A percentile compares a stretch with the other conserved stretches of the same genome.
These are phyloP conservation scores for Cladosporium colombiae DNA, from an alignment of 2,329 filamentous ascomycete species.

Conservation along the genomic window DNA sequence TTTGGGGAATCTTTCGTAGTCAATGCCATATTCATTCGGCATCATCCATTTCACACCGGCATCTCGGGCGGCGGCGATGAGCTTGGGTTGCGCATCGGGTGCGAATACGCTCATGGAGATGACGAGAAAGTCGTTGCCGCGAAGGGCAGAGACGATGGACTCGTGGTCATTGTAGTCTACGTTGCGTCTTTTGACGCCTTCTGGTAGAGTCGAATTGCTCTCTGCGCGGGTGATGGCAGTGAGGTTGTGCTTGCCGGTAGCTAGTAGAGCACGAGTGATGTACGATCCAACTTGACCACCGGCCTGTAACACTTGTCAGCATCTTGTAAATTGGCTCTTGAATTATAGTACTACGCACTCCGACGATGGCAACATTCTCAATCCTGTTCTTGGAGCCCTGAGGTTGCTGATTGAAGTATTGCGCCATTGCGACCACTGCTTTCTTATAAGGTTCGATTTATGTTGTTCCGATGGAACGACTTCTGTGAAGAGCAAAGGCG, in stretches of 20 bases:
- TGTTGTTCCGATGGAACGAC: not conserved
- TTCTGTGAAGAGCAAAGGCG: too few relatives aligned
- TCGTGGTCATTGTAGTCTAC: conserved; percentile 32
- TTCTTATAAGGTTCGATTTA: not conserved
- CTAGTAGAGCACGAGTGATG: conserved; percentile 36
- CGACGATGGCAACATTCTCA: conserved; percentile 19
- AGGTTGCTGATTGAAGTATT: conserved; percentile 17
- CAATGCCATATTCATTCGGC: conserved; percentile 36
- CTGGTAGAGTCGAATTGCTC: conserved; percentile 41
- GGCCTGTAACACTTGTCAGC: not conserved
- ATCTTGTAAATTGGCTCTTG: not conserved
- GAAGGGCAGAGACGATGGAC: conserved; percentile 30
- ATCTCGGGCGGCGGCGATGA: conserved; percentile 33
- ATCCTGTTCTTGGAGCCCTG: conserved; percentile 13
- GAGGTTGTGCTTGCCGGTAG: conserved; percentile 36
- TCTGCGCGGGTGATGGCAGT: conserved; percentile 44
- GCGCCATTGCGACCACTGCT: not conserved
- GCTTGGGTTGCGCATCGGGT: conserved; percentile 21
- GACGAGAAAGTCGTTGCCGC: conserved; percentile 38
- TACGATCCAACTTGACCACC: conserved; percentile 36
- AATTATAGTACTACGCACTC: not conserved
- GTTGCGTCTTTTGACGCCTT: conserved; percentile 27
- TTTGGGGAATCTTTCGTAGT: conserved; percentile 25
- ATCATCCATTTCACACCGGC: conserved; percentile 37
- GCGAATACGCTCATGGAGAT: conserved; percentile 36